phyloP scores from a whole-genome alignment of 805 yeast genomes.

The Candida fluviatilis region DNA sequence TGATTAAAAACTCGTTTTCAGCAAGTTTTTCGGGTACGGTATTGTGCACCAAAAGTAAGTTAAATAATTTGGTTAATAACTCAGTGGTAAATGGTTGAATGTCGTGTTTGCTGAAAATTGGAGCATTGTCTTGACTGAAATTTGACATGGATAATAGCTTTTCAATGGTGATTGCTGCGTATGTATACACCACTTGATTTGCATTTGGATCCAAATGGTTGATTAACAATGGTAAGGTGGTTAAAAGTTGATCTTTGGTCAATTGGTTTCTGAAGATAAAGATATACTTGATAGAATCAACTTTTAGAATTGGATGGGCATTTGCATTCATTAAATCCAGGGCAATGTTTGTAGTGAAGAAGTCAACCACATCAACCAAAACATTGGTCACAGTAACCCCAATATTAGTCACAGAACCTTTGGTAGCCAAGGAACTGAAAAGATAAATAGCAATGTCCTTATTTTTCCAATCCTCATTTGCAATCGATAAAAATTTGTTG shows the following conservation, averaged over 20 bases:
- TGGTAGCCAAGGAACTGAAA: conserved; percentile 86
- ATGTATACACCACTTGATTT: conserved; percentile 81
- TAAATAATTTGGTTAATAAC: conserved; percentile 62
- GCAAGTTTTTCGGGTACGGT: conserved; percentile 86
- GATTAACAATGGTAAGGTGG: conserved; percentile 75
- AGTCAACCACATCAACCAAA: conserved; percentile 79
- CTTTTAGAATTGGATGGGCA: conserved; percentile 70
- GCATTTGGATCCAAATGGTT: conserved; percentile 55
- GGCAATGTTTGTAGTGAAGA: conserved; percentile 78
- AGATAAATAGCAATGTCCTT: conserved; percentile 85
- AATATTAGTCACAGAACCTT: conserved; percentile 78
- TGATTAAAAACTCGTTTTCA: conserved; percentile 92
- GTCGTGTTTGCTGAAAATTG: conserved; percentile 71
- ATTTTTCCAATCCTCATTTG: conserved; percentile 65
- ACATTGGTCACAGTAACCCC: conserved; percentile 88
- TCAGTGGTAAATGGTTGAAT: conserved; percentile 57
- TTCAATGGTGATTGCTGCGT: conserved; percentile 90
- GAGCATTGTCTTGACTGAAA: conserved; percentile 37
- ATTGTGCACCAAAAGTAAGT: conserved; percentile 46
- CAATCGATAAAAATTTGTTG: conserved; percentile 56
- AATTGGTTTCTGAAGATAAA: conserved; percentile 89
- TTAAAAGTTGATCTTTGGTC: conserved; percentile 75
- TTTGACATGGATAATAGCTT: conserved; percentile 76
- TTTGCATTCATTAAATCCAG: conserved; percentile 60
- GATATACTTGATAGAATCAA: conserved; percentile 90